Conservation (phyloP, 371 early-diverging fungal species). For the Chytridium lagenaria region DNA sequence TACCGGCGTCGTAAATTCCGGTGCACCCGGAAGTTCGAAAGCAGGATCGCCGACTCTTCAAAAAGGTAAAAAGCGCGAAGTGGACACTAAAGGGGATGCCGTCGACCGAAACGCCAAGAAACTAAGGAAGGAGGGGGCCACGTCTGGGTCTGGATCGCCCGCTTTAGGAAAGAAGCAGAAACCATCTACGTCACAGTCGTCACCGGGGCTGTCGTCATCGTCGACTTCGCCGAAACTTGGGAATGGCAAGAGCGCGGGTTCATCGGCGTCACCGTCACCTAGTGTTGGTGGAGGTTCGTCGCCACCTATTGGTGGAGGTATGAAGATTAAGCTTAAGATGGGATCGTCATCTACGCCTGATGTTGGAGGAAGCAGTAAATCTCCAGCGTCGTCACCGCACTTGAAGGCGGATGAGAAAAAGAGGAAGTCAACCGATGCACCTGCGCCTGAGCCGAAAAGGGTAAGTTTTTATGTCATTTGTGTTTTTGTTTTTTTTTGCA, state of each 20-base stretch:
- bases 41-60: neutral
- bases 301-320: neutral
- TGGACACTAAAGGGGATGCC: neutral
- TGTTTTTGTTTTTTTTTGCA: neutral
- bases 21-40: neutral
- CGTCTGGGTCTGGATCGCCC: neutral
- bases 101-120: neutral
- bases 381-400: neutral
- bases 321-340: neutral
- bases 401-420: neutral
- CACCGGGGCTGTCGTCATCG: no score
- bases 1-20: neutral
- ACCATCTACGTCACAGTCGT: no score
- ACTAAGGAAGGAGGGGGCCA: neutral
- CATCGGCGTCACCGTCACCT: neutral
- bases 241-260: neutral
- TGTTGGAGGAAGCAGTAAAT: neutral
- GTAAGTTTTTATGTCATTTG: neutral
- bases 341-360: slow-evolving; percentile 11
- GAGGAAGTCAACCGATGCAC: neutral
- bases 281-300: neutral
- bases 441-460: neutral
- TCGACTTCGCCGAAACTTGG: neutral
- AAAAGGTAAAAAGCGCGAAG: slow-evolving; percentile 21
- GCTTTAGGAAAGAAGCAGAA: no score